Evolutionary conservation across 164 flowering plant genomes (phyloP), one percentile per base, ranked within the genome.

Genomic region (Platanus orientalis): DNA sequence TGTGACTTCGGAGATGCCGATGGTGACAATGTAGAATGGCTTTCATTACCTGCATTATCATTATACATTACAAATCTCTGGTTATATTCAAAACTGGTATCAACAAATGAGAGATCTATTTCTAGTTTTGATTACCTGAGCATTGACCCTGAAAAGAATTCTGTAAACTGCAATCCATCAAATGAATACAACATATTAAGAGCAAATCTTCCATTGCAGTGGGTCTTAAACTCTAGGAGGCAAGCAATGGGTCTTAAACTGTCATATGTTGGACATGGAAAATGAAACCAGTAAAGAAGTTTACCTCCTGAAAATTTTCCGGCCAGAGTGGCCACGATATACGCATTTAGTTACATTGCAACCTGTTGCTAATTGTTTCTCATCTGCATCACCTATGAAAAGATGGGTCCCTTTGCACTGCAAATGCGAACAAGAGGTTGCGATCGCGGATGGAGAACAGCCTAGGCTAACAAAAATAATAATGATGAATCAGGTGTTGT

Each of bases 261-360:
- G 13, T 36, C 10, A 36, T 3, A 36, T 7, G 10, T 36, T 7
- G 1, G 13, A 13, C 16, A 45, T 45, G 0, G 16, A 45, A 45
- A 45, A 2, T 45, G 20, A 45, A 16, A 14, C 39, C 5, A 34
- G 10, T 5, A 16, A 45, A 12, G 20, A 45, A 4, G n/a, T 45
- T 45, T 45, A 69, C 67, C 72, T 63, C 47, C 59, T 49, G 26
- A 63, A 61, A 39, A 69, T 58, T n/a, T 50, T 57, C 16, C 39
- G 54, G 36, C 63, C 70, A 2, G 7, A 24, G 45, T 77, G 69
- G 45, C 78, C 80, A 29, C 78, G 71, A 58, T 77, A 77, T 2
- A 59, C 19, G 42, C 80, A 74, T 4, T 60, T 10, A 19, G 30
- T 73, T 17, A 71, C 54, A 39, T 63, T 63, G 62, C 80, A 77